Conservation (phyloP, 2,329 filamentous ascomycete genomes). For the Westerdykella aurantiaca region DNA sequence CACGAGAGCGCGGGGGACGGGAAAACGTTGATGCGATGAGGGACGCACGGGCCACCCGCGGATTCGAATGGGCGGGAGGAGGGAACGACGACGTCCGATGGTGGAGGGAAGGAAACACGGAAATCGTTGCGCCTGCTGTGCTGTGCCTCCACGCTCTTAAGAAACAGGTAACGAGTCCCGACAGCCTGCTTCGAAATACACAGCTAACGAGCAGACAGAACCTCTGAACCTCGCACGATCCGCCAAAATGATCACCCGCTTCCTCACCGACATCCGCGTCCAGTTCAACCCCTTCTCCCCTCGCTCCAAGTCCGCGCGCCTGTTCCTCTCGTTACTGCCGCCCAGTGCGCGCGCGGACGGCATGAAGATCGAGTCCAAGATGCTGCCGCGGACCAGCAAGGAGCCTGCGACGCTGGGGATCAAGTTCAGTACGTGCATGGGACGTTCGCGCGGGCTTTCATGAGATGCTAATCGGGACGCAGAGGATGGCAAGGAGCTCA, state of each 20-base stretch:
- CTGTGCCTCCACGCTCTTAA: too few species aligned
- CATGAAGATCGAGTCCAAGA: constrained; percentile 71
- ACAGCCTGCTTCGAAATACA: too few species aligned
- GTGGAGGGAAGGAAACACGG: too few species aligned
- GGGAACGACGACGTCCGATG: too few species aligned
- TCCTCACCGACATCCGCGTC: constrained; percentile 76
- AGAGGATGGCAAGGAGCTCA: constrained; percentile 93
- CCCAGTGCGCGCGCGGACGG: constrained; percentile 65
- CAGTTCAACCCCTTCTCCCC: constrained; percentile 89
- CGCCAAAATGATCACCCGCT: constrained; percentile 70
- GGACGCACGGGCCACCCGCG: constrained; percentile 16
- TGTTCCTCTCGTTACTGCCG: constrained; percentile 82
- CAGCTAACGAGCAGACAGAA: too few species aligned
- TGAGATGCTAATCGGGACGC: constrained; percentile 16
- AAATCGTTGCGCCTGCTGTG: too few species aligned
- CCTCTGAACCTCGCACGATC: neutral
- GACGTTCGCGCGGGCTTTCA: too few species aligned
- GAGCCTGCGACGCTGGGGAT: constrained; percentile 65
- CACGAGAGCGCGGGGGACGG: neutral
- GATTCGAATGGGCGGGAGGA: neutral
- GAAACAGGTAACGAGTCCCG: too few species aligned
- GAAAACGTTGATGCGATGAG: constrained; percentile 2
- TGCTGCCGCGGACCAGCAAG: constrained; percentile 65
- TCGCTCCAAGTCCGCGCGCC: constrained; percentile 71
- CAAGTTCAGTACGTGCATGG: constrained; percentile 72